Evolutionary conservation across 1,284 basidiomycete genomes (phyloP), one percentile per base, ranked within the genome.

Genomic region (Ganoderma resinaceum): DNA sequence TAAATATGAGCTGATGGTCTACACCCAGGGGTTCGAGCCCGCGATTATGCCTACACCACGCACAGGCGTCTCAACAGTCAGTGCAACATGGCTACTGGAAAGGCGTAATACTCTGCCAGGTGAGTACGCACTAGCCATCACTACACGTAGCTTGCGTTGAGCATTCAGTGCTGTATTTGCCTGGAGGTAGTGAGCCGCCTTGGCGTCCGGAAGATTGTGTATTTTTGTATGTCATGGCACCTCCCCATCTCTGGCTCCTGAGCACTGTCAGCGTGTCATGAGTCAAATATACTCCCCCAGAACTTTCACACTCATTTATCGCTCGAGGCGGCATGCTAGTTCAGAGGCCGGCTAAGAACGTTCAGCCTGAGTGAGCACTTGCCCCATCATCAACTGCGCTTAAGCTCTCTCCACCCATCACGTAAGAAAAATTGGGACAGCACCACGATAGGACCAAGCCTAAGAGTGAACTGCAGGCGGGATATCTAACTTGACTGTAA

Each of bases 21-120:
- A 71, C 59, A 66, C 69, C 58, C 64, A 77, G 78, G 77, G 67
- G 68, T 79, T 66, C 76, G 75, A 62, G 74, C 72, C 2, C 73
- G 71, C 65, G 78, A 79, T 66, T 79, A 76, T 62, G 76, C 76
- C 16, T 72, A 67, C 33, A 70, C 68, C 26, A 70, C 73, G 23
- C 73, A 70, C 66, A 73, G 69, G 60, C 74, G 63, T 42, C 66
- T 70, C 66, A 73, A 52, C 43, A 58, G 70, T 37, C 68, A 72
- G 29, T 40, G 52, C 40, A 42, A 52, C 16, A 63, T 69, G n/a
- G 65, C 75, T 9, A 67, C 74, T 9, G 69, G 70, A 40, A 69
- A 63, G 46, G 68, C 49, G 0, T 74, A 49, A 67, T 33, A 1
- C 2, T 9, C 3, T n/a, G n/a, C 26, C 3, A 38, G 42, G 66